phyloP scores from a whole-genome alignment of 345 rosid species.

The Sonneratia alba region DNA sequence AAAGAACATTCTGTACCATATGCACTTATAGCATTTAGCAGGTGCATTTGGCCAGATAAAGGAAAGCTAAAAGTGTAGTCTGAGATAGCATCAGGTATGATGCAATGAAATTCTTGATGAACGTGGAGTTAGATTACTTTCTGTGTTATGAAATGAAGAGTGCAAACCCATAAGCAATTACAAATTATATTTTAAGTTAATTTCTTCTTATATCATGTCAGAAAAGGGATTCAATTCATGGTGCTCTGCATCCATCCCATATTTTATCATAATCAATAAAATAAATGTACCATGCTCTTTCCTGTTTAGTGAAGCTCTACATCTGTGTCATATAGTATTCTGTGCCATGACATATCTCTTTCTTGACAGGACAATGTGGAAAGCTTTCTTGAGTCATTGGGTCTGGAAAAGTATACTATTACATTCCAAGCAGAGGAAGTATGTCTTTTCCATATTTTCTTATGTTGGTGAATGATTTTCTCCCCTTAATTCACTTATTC shows the following conservation, averaged over 20 bases:
- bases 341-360: neutral
- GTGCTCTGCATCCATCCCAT: no score
- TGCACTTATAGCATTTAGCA: neutral
- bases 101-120: neutral
- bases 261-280: no score
- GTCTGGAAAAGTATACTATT: slow-evolving; percentile 79
- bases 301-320: neutral
- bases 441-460: slow-evolving; percentile 13
- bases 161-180: neutral
- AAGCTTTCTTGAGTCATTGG: slow-evolving; percentile 71
- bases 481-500: neutral
- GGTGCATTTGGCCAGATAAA: neutral
- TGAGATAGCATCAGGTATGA: neutral
- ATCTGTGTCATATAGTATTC: neutral
- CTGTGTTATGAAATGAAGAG: neutral
- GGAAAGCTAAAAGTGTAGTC: neutral
- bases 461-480: neutral
- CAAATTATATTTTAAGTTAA: neutral
- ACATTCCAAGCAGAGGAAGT: slow-evolving; percentile 97
- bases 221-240: neutral
- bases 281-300: no score
- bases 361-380: slow-evolving; percentile 61
- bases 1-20: neutral
- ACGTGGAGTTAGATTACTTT: neutral
- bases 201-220: neutral